Evolutionary conservation across 1,139 yeast species (phyloP), one percentile per base, ranked within the genome.

Genomic region (Hansenula sp.): DNA sequence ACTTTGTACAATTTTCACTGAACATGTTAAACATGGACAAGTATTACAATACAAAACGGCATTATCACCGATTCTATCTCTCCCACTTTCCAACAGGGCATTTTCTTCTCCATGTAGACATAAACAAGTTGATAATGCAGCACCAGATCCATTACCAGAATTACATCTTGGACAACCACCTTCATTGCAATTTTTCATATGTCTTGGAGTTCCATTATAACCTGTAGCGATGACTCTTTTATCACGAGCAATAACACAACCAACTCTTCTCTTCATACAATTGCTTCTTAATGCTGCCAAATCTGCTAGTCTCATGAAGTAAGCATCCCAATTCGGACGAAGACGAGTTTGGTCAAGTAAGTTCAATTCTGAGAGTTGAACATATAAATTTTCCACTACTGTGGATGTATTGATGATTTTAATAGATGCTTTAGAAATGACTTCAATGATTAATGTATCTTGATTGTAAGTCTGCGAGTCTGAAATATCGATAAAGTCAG

Each of bases 61-160:
- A 29, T 63, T 63, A 4, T 59, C 54, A n/a, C 86, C 83, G 17
- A 89, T 77, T 44, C 98, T 69, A 50, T 86, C 96, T 47, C 97
- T 72, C 1, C 98, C 98, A 12, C 97, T 87, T 60, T 92, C 98
- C 40, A 94, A 64, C 33, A 92, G 68, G 0, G 98, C 98, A 61
- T 94, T 92, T 55, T 92, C 99, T 59, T 92, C 98, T 0, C 98
- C 98, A 61, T 92, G 99, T 31, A 92, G 66, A 61, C 98, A 92
- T 40, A 92, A 65, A 61, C 99, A 92, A 0, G 97, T 88, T 2
- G 84, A 75, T 34, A 92, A 66, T 1, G 81, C 82, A 27, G 77
- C 69, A 1, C 95, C 95, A 13, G 81, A 74, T 0, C 77, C 76
- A 27, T 65, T 65, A 3, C 76, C 82, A 25, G 69, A 58, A 53